Evolutionary conservation across 164 flowering plant species (phyloP).

Genomic region (Hamamelis virginiana): DNA sequence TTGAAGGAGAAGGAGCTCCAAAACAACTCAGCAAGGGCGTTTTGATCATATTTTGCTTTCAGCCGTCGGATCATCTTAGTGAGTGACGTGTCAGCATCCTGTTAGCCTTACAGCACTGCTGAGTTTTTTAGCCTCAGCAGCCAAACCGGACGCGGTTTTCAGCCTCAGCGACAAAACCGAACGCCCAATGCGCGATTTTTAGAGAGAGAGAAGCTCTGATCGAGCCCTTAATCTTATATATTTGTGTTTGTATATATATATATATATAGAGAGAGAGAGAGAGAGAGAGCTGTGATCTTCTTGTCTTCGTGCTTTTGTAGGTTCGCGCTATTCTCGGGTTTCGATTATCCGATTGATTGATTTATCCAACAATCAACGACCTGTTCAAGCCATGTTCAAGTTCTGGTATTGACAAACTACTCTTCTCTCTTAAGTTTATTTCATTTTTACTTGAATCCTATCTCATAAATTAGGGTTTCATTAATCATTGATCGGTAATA

Average conservation of each 20-base stretch:
- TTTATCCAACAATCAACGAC: neutral
- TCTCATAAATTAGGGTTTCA: neutral
- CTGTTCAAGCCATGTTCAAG: constrained; percentile 36
- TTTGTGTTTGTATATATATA: too few relatives aligned
- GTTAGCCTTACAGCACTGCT: too few relatives aligned
- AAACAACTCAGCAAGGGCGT: too few relatives aligned
- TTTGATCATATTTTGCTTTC: too few relatives aligned
- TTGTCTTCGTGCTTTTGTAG: neutral
- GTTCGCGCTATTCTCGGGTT: neutral
- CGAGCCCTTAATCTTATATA: neutral
- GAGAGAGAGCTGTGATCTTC: neutral
- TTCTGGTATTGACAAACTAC: constrained; percentile 30
- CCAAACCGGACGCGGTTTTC: too few relatives aligned
- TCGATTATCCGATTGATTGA: neutral
- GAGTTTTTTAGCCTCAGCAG: too few relatives aligned
- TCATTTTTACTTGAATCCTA: neutral
- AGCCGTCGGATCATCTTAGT: too few relatives aligned
- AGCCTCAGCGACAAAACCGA: too few relatives aligned
- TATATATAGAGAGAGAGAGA: too few relatives aligned
- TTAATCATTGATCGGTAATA: neutral
- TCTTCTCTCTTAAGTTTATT: neutral
- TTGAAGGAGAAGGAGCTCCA: too few relatives aligned
- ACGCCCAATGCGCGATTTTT: too few relatives aligned
- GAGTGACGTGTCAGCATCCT: too few relatives aligned
- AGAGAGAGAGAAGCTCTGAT: neutral